phyloP scores from a whole-genome alignment of 495 filamentous ascomycete species.

The Aspergillus steynii region DNA sequence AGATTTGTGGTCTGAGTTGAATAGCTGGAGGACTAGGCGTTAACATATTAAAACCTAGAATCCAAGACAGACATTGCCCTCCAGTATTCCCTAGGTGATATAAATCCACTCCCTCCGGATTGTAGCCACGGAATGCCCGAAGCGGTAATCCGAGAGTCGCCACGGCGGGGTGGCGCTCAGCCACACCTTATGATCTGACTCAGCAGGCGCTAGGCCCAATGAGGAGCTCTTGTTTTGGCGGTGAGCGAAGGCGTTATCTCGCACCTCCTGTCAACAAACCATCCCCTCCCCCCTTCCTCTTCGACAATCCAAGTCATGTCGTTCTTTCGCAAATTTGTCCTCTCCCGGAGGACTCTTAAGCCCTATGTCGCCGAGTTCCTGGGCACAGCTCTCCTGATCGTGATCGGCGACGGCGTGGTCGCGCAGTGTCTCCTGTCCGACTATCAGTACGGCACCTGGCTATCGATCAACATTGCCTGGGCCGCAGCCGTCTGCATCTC shows the following conservation, averaged over 20 bases:
- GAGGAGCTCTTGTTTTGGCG: no score
- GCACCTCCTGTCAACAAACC: not conserved
- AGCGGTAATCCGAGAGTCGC: not conserved
- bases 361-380: constrained; percentile 40
- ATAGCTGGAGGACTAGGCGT: no score
- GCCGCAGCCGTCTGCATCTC: constrained; percentile 35
- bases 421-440: constrained; percentile 37
- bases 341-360: constrained; percentile 33
- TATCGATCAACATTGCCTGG: constrained; percentile 41
- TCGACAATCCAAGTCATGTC: not conserved
- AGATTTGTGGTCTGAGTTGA: no score
- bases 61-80: no score
- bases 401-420: constrained; percentile 39
- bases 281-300: not conserved
- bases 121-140: not conserved
- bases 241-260: not conserved
- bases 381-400: constrained; percentile 35
- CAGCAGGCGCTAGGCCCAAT: not conserved
- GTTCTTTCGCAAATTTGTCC: constrained; percentile 5
- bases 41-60: no score
- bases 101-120: no score
- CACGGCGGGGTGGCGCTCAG: not conserved
- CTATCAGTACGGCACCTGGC: constrained; percentile 40
- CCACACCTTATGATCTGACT: not conserved
- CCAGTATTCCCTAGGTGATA: no score